phyloP scores from a whole-genome alignment of 192 early-diverging fungal species.

The Gigaspora rosea region DNA sequence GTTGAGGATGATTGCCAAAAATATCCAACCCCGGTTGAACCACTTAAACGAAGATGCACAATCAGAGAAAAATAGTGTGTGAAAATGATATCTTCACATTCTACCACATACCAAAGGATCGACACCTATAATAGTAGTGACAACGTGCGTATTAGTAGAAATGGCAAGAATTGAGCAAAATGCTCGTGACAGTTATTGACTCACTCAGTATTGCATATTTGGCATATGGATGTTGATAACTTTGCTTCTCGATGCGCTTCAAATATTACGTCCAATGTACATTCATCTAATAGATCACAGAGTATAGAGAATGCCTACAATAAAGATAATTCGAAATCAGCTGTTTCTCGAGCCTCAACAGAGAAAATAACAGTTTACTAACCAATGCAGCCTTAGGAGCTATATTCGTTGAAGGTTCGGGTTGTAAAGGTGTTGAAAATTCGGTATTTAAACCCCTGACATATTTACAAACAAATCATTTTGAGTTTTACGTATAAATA shows the following conservation, averaged over 20 bases:
- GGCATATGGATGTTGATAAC: slow-evolving; percentile 60
- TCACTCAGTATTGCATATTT: slow-evolving; percentile 77
- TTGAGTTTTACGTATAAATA: too few species aligned
- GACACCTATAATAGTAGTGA: slow-evolving; percentile 47
- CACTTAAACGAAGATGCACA: slow-evolving; percentile 32
- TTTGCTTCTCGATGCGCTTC: slow-evolving; percentile 73
- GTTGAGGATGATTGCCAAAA: slow-evolving; percentile 62
- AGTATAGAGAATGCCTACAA: slow-evolving; percentile 58
- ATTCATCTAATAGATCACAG: slow-evolving; percentile 74
- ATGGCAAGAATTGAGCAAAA: neutral
- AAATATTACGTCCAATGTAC: slow-evolving; percentile 70
- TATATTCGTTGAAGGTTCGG: too few species aligned
- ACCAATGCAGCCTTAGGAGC: too few species aligned
- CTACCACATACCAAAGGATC: slow-evolving; percentile 44
- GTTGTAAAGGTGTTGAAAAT: too few species aligned
- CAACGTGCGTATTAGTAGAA: too few species aligned
- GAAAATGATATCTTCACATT: neutral
- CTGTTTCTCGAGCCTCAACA: too few species aligned
- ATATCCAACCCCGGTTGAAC: slow-evolving; percentile 60
- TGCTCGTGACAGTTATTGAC: slow-evolving; percentile 25
- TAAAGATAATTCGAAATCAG: neutral
- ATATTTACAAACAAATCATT: too few species aligned
- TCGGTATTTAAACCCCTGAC: too few species aligned
- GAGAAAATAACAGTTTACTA: too few species aligned
- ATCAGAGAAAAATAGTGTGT: neutral